Evolutionary conservation across 2,329 filamentous ascomycete species (phyloP), one percentile per base, ranked within the genome.

Genomic region (Anisogramma anomala): DNA sequence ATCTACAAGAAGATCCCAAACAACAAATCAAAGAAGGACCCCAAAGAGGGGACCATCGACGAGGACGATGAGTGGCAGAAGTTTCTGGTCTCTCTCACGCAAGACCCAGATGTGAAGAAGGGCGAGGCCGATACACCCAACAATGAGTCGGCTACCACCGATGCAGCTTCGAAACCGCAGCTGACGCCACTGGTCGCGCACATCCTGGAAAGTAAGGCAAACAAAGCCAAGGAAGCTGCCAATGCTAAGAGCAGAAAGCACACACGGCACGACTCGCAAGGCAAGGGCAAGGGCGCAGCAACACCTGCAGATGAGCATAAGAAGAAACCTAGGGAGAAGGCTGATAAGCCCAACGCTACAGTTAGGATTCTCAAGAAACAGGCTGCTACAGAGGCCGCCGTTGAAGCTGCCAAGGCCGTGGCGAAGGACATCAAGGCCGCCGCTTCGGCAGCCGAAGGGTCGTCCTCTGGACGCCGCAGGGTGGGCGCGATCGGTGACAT

Each of bases 41-140:
- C 79, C 39, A 79, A 88, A 11, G 85, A 94, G 58, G 91, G 89
- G 39, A 94, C 87, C 3, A 96, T 98, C 50, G 91, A 98, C 53
- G 87, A 94, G 57, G 91, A 98, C 55, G 79, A 85, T 0, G 91
- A 96, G 52, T 98, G 95, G 53, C 93, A 95, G 67, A 78, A 80
- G 19, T 98, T 96, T 58, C 71, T 98, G 6, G 84, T 93, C 58
- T 82, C 76, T 40, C 71, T 96, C 34, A 93, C 88, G 1, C 86
- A 46, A 23, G 34, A 93, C 51, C 74, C 74, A 2, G 60, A 43
- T 13, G 41, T 61, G 7, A 63, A 64, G 1, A 53, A 64, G 4
- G 73, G 68, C 38, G 69, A 75, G n/a, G 52, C 58, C 9, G 65
- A 71, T 13, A 58, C 60, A 5, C 64, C 69, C 10, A 54, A 65